A percentile compares a stretch with the other conserved stretches of the same genome.
phyloP scores from a whole-genome alignment of 2,329 filamentous ascomycete genomes.

The Fusarium sterilihyphosum region DNA sequence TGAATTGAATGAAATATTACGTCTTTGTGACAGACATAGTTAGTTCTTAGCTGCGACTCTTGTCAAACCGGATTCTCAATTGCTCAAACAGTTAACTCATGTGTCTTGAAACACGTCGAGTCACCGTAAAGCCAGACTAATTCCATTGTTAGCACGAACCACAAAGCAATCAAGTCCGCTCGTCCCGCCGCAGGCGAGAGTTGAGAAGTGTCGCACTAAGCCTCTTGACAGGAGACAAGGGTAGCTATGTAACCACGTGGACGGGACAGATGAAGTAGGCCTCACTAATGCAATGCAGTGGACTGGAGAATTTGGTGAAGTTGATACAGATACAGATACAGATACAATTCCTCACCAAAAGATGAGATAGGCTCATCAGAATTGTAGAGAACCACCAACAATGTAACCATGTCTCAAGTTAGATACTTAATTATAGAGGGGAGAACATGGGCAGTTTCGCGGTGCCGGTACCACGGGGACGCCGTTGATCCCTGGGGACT shows the following conservation, averaged over 20 bases:
- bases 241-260: slow-evolving; percentile 20
- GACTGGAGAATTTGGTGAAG: background rate
- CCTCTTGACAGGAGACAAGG: slow-evolving; percentile 24
- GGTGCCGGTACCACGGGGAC: slow-evolving; percentile 14
- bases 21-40: background rate
- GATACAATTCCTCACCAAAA: background rate
- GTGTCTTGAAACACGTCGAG: background rate
- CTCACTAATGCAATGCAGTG: background rate
- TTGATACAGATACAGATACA: background rate
- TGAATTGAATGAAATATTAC: background rate
- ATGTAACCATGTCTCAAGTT: slow-evolving; percentile 4
- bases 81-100: background rate
- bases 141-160: slow-evolving; percentile 10
- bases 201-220: background rate
- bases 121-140: background rate
- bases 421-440: background rate
- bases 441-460: slow-evolving; percentile 16
- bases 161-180: background rate
- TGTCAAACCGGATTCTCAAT: background rate
- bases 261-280: slow-evolving; percentile 3
- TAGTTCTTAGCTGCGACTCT: background rate
- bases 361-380: background rate
- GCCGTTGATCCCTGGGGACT: slow-evolving; percentile 4
- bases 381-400: slow-evolving; percentile 1
- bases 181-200: slow-evolving; percentile 8